Evolutionary conservation across 148 eudicot species (phyloP).

Genomic region (Fagopyrum esculentum): DNA sequence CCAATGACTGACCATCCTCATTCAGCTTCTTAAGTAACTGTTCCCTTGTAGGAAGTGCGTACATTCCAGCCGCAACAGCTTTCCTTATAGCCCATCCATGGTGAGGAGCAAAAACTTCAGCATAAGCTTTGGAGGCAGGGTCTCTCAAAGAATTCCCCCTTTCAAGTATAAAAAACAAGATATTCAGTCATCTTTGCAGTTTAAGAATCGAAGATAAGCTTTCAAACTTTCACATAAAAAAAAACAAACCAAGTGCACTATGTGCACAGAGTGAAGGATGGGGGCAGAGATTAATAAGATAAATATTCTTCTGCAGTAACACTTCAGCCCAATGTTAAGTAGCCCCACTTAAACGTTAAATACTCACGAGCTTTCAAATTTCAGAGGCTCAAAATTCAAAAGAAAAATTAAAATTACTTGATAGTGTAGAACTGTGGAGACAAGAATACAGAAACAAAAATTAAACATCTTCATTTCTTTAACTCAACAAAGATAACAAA

Average conservation of each 20-base stretch:
- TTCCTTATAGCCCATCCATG: conserved; percentile 98
- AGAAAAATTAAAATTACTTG: not conserved
- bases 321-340: not conserved
- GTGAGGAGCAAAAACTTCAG: conserved; percentile 85
- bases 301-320: not conserved
- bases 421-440: not conserved
- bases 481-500: not conserved
- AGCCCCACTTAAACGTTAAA: not conserved
- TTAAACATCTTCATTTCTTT: not conserved
- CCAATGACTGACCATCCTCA: conserved; percentile 66
- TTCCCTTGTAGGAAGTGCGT: conserved; percentile 81
- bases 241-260: not conserved
- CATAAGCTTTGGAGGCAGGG: conserved; percentile 82
- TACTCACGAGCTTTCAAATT: not conserved
- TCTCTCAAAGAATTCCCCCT: conserved; percentile 74
- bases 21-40: conserved; percentile 74
- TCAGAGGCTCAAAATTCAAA: not conserved
- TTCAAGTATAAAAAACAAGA: not conserved
- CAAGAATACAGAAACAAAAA: not conserved
- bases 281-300: not conserved
- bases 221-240: not conserved
- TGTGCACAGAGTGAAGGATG: not conserved
- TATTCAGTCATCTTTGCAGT: conserved; percentile 3
- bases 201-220: not conserved
- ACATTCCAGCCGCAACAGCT: conserved; percentile 97